Evolutionary conservation across 2,329 filamentous ascomycete genomes (phyloP), one percentile per base, ranked within the genome.

Genomic region (Rutstroemia sydowiana): DNA sequence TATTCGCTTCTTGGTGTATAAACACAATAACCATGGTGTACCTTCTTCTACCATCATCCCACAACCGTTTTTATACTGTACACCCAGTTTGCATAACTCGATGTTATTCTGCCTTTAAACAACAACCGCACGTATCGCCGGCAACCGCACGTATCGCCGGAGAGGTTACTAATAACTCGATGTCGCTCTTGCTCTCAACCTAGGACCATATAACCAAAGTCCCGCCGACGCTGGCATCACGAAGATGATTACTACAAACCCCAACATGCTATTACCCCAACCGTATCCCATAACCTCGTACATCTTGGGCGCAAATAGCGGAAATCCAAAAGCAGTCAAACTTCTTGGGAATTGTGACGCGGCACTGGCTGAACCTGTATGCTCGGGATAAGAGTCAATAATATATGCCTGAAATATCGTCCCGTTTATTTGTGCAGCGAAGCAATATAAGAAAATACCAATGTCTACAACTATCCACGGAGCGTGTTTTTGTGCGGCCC

Each of bases 391-490:
- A 14, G 73, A 75, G 34, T 80, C 77, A 7, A 79, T 74, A 3
- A 79, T 69, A 54, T 81, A 80, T 0, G 75, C 76, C 36, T 54
- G 54, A 30, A 57, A 44, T 13, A 41, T 16, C 42, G 49, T 46
- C 21, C 46, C 49, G 1, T 20, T 36, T 14, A 56, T 30, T 30
- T 60, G 56, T 18, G 75, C 73, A 2, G 76, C 77, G 3, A 73
- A 64, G 0, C 72, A 72, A 48, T 79, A 70, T 13, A 77, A 68
- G 1, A 65, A 62, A 3, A 73, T 74, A 3, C 76, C 77, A 32
- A 81, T 71, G 51, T 81, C 78, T 0, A 77, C 76, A 6, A 76
- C 69, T 34, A 80, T 73, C 75, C 76, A 81, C 59, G 75, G 72
- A 0, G 70, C 65, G 3, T 70, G 59, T 32, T 72, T 69, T 42